Evolutionary conservation across 1,284 basidiomycete genomes (phyloP).

Genomic region (Coriolopsis trogii): DNA sequence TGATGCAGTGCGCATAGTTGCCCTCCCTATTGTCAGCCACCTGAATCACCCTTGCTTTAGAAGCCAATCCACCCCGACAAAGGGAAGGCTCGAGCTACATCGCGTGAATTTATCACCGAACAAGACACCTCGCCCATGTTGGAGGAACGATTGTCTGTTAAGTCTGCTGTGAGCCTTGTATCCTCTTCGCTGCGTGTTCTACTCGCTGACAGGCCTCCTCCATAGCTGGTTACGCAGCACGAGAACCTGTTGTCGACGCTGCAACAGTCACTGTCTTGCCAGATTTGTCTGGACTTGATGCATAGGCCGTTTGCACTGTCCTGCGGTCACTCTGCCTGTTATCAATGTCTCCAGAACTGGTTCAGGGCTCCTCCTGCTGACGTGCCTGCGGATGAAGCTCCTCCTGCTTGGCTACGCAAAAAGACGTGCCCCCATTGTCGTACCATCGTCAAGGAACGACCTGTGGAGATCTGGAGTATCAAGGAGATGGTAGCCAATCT

Average conservation of each 20-base stretch:
- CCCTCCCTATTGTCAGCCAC: too few relatives aligned
- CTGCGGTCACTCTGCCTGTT: slow-evolving; percentile 75
- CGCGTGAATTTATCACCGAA: too few relatives aligned
- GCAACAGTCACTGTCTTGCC: slow-evolving; percentile 68
- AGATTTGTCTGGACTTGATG: slow-evolving; percentile 74
- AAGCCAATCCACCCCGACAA: slow-evolving; percentile 8
- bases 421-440: slow-evolving; percentile 82
- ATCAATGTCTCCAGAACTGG: slow-evolving; percentile 73
- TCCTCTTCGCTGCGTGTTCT: neutral
- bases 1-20: too few relatives aligned
- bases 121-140: too few relatives aligned
- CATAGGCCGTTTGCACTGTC: slow-evolving; percentile 71
- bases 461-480: slow-evolving; percentile 71
- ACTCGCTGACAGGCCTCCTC: too few relatives aligned
- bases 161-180: slow-evolving; percentile 19
- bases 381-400: slow-evolving; percentile 15
- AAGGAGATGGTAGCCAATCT: slow-evolving; percentile 63
- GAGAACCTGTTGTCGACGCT: slow-evolving; percentile 50
- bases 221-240: slow-evolving; percentile 50
- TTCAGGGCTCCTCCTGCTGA: slow-evolving; percentile 52
- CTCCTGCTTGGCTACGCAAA: slow-evolving; percentile 39
- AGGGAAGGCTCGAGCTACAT: slow-evolving; percentile 19
- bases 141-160: slow-evolving; percentile 14
- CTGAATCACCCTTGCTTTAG: neutral
- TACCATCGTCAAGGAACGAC: slow-evolving; percentile 57